Evolutionary conservation across 176 grass and related monocot species (phyloP).

Genomic region (Phoenix roebelenii): DNA sequence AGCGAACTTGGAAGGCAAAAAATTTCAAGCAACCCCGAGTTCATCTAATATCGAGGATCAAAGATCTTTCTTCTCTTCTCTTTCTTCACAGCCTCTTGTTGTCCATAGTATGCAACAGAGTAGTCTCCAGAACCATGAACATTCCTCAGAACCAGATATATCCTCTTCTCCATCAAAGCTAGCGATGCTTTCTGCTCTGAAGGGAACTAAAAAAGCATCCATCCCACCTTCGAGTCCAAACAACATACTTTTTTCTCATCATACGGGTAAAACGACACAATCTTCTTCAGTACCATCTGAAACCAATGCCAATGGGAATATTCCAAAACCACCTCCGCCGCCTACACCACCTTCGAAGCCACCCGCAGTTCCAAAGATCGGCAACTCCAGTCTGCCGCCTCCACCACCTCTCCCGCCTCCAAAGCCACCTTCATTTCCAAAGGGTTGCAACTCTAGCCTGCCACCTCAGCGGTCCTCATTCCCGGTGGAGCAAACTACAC

Average conservation of each 20-base stretch:
- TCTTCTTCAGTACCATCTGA: background rate
- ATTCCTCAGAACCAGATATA: too few relatives aligned
- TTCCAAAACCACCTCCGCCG: constrained; percentile 3
- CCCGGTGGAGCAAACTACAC: constrained; percentile 20
- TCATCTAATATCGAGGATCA: constrained; percentile 19
- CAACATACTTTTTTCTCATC: too few relatives aligned
- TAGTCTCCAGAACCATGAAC: too few relatives aligned
- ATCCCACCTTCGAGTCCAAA: too few relatives aligned
- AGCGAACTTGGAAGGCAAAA: background rate
- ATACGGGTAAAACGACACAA: background rate
- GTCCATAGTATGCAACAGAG: constrained; percentile 1
- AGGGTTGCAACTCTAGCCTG: constrained; percentile 18
- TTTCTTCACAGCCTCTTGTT: constrained; percentile 22
- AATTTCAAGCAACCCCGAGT: constrained; percentile 19
- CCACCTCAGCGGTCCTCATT: constrained; percentile 27
- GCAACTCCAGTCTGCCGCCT: constrained; percentile 23
- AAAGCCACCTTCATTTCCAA: constrained; percentile 9
- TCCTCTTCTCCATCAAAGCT: too few relatives aligned
- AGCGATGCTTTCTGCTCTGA: too few relatives aligned
- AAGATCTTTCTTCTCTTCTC: constrained; percentile 1
- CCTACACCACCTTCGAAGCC: constrained; percentile 10
- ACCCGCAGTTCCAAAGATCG: constrained; percentile 13
- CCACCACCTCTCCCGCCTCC: constrained; percentile 19
- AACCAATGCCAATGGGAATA: background rate
- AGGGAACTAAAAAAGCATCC: too few relatives aligned